These are phyloP conservation scores for Diaporthe aspalathi DNA, from an alignment of 2,329 filamentous ascomycete genomes.

Conservation along the genomic window DNA sequence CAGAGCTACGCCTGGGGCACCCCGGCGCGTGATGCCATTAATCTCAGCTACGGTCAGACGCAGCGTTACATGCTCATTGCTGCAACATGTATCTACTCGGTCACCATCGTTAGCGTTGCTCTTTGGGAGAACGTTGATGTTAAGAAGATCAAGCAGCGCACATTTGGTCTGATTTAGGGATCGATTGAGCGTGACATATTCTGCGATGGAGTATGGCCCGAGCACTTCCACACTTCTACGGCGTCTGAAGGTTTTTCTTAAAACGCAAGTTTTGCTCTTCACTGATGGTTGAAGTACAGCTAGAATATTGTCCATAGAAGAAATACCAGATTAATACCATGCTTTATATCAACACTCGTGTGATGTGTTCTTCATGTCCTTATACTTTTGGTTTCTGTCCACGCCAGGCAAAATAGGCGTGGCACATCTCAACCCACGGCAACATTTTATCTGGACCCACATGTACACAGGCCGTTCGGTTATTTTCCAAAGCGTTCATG, in stretches of 20 bases:
- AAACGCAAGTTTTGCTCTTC: background rate
- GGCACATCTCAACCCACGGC: background rate
- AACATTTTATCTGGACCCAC: background rate
- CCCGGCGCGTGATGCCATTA: slow-evolving; percentile 5
- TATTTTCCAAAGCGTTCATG: background rate
- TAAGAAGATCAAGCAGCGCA: slow-evolving; percentile 18
- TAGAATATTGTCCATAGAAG: too few relatives aligned
- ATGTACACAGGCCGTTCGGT: background rate
- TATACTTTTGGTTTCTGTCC: background rate
- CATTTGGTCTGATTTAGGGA: slow-evolving; percentile 6
- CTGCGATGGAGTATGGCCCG: too few relatives aligned
- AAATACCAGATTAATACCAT: background rate
- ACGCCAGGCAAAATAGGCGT: background rate
- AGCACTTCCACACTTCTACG: background rate
- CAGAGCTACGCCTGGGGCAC: slow-evolving; percentile 14
- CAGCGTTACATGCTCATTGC: slow-evolving; percentile 18
- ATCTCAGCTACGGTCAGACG: slow-evolving; percentile 4
- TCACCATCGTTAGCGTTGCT: slow-evolving; percentile 4
- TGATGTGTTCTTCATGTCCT: background rate
- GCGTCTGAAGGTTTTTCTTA: background rate
- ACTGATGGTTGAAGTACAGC: background rate
- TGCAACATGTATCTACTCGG: slow-evolving; percentile 10
- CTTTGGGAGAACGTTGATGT: slow-evolving; percentile 16
- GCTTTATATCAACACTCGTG: background rate
- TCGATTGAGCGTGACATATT: background rate